Evolutionary conservation across 768 basidiomycete genomes (phyloP).

Genomic region (Phylloporus rhodoxanthus): DNA sequence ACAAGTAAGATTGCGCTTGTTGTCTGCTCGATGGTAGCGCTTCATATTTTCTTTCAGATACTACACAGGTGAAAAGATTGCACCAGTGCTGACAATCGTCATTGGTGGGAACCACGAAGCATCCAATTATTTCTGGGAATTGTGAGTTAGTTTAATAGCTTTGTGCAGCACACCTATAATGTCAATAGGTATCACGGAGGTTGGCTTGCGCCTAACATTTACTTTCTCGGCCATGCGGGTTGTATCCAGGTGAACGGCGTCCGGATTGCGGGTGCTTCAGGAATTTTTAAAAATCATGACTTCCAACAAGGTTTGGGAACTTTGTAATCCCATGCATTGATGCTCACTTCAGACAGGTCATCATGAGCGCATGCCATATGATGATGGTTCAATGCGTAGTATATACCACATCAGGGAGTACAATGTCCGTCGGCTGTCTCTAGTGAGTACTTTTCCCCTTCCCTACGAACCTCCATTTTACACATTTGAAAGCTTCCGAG

Average conservation of each 20-base stretch:
- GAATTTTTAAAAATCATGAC: conserved; percentile 80
- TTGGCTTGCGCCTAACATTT: conserved; percentile 95
- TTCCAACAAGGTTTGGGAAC: conserved; percentile 54
- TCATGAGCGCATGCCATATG: conserved; percentile 79
- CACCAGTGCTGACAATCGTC: conserved; percentile 84
- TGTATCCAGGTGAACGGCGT: conserved; percentile 84
- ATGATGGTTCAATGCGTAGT: conserved; percentile 63
- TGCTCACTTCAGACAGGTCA: conserved; percentile 46
- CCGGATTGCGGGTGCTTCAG: conserved; percentile 85
- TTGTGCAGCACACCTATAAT: conserved; percentile 2
- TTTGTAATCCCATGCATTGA: background rate
- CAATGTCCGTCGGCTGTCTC: conserved; percentile 70
- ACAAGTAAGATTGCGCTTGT: conserved; percentile 45
- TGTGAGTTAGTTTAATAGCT: conserved; percentile 46
- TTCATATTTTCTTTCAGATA: conserved; percentile 46
- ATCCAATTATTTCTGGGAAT: conserved; percentile 93
- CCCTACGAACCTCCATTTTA: background rate
- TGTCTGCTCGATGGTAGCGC: background rate
- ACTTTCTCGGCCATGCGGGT: conserved; percentile 90
- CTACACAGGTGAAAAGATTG: conserved; percentile 75
- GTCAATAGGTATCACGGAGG: conserved; percentile 81
- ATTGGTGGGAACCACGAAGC: conserved; percentile 99
- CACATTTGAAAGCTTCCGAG: conserved; percentile 44
- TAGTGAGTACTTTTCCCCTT: conserved; percentile 39
- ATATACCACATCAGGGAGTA: conserved; percentile 90